Percentiles rank a stretch among this genome's conserved stretches.
These are phyloP conservation scores for Exophiala aquamarina DNA, from an alignment of 2,329 filamentous ascomycete species.

Conservation along the genomic window DNA sequence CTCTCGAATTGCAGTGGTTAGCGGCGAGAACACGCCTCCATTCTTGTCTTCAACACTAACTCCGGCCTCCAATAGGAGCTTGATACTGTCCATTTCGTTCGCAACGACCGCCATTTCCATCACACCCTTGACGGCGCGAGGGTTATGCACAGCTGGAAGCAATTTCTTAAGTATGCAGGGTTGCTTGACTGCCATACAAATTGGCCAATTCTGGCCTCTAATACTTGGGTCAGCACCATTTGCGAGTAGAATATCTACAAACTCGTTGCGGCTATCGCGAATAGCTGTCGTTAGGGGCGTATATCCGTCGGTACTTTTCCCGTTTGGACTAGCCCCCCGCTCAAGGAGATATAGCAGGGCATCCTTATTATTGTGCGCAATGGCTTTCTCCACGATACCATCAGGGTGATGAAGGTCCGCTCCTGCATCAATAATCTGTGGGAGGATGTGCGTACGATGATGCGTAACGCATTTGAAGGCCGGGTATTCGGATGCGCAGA, in stretches of 20 bases:
- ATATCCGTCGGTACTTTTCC: constrained; percentile 56
- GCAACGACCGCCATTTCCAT: constrained; percentile 68
- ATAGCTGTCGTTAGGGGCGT: constrained; percentile 68
- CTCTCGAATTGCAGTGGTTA: constrained; percentile 68
- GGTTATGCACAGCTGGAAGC: constrained; percentile 57
- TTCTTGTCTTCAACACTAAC: constrained; percentile 71
- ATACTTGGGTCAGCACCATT: constrained; percentile 63
- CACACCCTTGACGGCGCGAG: constrained; percentile 61
- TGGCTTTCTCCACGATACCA: constrained; percentile 66
- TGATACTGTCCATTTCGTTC: constrained; percentile 66
- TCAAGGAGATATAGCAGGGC: constrained; percentile 62
- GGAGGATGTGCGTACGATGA: constrained; percentile 60
- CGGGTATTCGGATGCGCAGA: constrained; percentile 63
- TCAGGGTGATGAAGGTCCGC: constrained; percentile 60
- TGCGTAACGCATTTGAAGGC: constrained; percentile 69
- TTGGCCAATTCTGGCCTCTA: constrained; percentile 69
- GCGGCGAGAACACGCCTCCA: constrained; percentile 68
- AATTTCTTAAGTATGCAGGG: constrained; percentile 61
- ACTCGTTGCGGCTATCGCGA: constrained; percentile 57
- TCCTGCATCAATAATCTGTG: constrained; percentile 60
- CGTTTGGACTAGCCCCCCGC: constrained; percentile 61
- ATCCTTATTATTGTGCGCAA: constrained; percentile 61
- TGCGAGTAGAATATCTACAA: constrained; percentile 59
- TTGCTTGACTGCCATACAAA: constrained; percentile 66
- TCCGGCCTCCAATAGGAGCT: constrained; percentile 64